phyloP scores from a whole-genome alignment of 345 rosid genomes.

The Nasturtium officinale region DNA sequence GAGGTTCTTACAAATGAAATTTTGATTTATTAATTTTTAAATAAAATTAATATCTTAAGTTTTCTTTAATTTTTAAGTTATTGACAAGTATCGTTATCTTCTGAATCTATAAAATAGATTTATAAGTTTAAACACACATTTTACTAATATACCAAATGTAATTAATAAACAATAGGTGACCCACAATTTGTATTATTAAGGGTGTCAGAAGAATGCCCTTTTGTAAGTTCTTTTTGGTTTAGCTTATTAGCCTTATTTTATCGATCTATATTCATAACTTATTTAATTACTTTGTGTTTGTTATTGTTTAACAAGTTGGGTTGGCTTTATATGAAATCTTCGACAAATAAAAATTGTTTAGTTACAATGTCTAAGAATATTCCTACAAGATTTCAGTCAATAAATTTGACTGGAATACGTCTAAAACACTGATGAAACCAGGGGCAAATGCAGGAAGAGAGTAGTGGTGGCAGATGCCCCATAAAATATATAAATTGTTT shows the following conservation, averaged over 20 bases:
- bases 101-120: neutral
- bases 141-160: neutral
- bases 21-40: neutral
- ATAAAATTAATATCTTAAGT: neutral
- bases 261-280: neutral
- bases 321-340: neutral
- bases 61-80: neutral
- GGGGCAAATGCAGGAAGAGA: no score
- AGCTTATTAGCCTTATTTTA: neutral
- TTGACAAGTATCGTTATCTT: neutral
- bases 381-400: neutral
- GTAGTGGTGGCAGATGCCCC: no score
- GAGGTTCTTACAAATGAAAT: neutral
- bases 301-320: neutral
- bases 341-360: neutral
- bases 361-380: neutral
- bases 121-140: neutral
- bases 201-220: no score
- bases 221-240: no score
- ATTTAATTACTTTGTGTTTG: neutral
- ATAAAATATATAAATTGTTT: no score
- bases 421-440: neutral
- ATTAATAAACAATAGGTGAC: neutral
- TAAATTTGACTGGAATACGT: neutral
- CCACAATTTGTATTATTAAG: neutral